Base-by-base conservation (phyloP, 2,329 filamentous ascomycete genomes). In the Polychaeton citri region DNA sequence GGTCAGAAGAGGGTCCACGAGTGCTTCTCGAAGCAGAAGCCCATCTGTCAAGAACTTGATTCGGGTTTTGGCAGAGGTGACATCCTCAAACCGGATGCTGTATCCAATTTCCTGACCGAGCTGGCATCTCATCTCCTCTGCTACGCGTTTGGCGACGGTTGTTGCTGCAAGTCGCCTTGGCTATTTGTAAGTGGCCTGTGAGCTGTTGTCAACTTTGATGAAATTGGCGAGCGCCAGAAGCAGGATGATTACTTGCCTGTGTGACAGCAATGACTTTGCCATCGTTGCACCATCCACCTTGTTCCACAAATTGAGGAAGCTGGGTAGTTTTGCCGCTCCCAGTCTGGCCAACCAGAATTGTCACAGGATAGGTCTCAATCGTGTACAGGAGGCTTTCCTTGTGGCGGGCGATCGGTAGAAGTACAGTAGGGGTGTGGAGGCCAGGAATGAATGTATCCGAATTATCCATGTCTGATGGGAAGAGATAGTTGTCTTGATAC, bases 31-130 rank as follows among this genome's bases (percentile, higher is more conserved):
- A 36, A 98, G 75, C 20, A 98, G 70, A 33, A 98, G 68, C 0
- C 88, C 88, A 62, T 98, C 90, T 1, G 88, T 98, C 43, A 96
- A 64, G 53, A 96, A 96, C 56, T 98, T 95, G 63, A 98, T 88
- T 35, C 75, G 75, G 1, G 90, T 98, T 21, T 74, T 69, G 13
- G 79, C 71, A 15, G 86, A 94, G 4, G 87, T 94, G 44, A 83
- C 74, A 68, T 96, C 88, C 55, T 98, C 88, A 52, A 98, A 79
- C 39, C 74, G 74, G 45, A 96, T 94, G 1, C 85, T 92, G 57
- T 93, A 96, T 36, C 90, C 90, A 17, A 69, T 63, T 42, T 93
- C 80, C 59, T 93, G 85, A 19, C 90, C 90, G 8, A 96, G 56
- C 44, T 86, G 79, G 55, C 83, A 90, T 36, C 77, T 76, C 57